Percentiles rank a stretch among this genome's conserved stretches.
Evolutionary conservation across 352 stramenopile genomes (phyloP).

Genomic region (Phytopythium litorale): DNA sequence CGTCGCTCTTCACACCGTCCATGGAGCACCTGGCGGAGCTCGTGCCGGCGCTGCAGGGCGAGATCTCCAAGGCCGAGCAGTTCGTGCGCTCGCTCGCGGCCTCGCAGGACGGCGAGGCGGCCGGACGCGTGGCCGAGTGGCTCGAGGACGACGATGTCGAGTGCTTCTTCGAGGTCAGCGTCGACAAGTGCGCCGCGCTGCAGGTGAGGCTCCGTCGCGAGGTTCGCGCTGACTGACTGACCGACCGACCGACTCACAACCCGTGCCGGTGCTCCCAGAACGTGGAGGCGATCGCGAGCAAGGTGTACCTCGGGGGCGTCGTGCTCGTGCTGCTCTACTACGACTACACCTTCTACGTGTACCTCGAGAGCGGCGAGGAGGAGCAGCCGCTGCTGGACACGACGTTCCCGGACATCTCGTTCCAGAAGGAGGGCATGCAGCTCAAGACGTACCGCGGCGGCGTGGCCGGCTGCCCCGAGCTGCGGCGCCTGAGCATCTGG

Average conservation of each 20-base stretch:
- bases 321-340: conserved; percentile 93
- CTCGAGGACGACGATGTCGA: conserved; percentile 87
- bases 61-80: conserved; percentile 80
- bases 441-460: conserved; percentile 82
- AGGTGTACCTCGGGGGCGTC: conserved; percentile 90
- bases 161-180: conserved; percentile 92
- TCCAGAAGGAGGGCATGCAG: conserved; percentile 80
- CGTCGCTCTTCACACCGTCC: conserved; percentile 82
- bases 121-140: conserved; percentile 65
- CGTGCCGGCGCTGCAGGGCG: conserved; percentile 82
- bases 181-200: conserved; percentile 60
- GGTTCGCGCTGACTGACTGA: background rate
- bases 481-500: conserved; percentile 76
- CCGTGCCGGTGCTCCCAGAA: conserved; percentile 28
- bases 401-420: conserved; percentile 92
- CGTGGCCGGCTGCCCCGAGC: conserved; percentile 53
- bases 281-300: conserved; percentile 93
- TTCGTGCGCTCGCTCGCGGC: conserved; percentile 66
- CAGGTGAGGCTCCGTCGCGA: conserved; percentile 28
- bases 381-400: conserved; percentile 93
- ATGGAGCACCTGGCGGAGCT: conserved; percentile 86
- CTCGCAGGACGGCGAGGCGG: conserved; percentile 48
- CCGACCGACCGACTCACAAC: background rate
- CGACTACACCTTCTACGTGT: conserved; percentile 90
- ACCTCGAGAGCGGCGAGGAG: conserved; percentile 82